phyloP scores from a whole-genome alignment of 1,284 basidiomycete genomes.

The Phlebopus sp. region DNA sequence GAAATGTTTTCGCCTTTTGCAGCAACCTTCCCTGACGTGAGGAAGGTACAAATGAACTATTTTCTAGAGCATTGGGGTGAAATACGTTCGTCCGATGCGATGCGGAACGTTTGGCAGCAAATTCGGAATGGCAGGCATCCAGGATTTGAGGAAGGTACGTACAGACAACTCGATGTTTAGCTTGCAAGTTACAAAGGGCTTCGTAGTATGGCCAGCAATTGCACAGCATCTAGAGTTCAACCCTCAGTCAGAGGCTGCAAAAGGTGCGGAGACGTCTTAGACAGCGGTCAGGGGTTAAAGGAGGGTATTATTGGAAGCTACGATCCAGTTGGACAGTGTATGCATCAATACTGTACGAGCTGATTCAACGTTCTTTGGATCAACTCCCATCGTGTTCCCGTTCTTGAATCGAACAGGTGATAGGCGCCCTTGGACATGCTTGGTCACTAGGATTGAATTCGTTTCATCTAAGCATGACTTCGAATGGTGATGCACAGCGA shows the following conservation, averaged over 20 bases:
- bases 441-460: neutral
- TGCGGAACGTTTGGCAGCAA: conserved; percentile 83
- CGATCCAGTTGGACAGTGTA: conserved; percentile 1
- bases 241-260: conserved; percentile 26
- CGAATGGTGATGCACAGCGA: conserved; percentile 5
- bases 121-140: conserved; percentile 78
- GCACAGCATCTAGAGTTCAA: conserved; percentile 63
- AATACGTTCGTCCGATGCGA: conserved; percentile 75
- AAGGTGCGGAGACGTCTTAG: conserved; percentile 16
- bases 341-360: no score
- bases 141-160: conserved; percentile 75
- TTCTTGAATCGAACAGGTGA: no score
- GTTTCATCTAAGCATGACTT: neutral
- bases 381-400: no score
- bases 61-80: conserved; percentile 81
- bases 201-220: conserved; percentile 66
- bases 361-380: no score
- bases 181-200: conserved; percentile 3
- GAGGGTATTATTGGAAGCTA: conserved; percentile 7
- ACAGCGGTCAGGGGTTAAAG: conserved; percentile 6
- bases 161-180: neutral
- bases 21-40: conserved; percentile 78
- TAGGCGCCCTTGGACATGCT: no score
- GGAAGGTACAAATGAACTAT: conserved; percentile 77
- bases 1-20: conserved; percentile 87